Evolutionary conservation across 2,329 filamentous ascomycete species (phyloP), one percentile per base, ranked within the genome.

Genomic region (Sordariomycetes sp.): DNA sequence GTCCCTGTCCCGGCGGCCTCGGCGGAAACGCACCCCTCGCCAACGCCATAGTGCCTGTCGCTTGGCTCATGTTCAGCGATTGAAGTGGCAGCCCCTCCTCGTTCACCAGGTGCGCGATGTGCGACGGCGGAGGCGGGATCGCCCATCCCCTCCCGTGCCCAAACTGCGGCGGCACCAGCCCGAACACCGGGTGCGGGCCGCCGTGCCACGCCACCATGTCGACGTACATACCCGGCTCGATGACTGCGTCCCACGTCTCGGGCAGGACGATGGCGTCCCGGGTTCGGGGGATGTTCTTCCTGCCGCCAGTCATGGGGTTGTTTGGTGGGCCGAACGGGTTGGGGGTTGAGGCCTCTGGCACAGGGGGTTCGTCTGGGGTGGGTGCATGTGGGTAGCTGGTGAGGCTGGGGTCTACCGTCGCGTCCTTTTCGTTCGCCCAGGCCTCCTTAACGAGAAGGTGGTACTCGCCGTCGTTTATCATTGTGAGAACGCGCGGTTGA

Each of bases 171-270:
- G 46, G 46, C 46, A 57, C 55, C 43, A 35, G 28, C 55, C 55
- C 18, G 43, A 51, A 51, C 28, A 34, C 16, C 18, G 50, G 55
- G 25, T 50, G 34, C 43, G 20, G 24, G 55, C 46, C 46, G 18
- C n/a, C n/a, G 14, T 59, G 60, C 59, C 60, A 60, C 48, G 59
- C 55, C 6, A 53, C 54, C 61, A 62, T 61, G 46, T 54, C 48
- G 37, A 62, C 53, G 6, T 60, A 34, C 61, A 62, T 62, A 6
- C 61, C 61, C 16, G 61, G 61, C 58, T 62, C 60, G 28, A 61
- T 40, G 24, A 62, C 20, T 20, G 57, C 53, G 5, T 62, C 61
- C 61, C 61, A 62, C 5, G 61, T 59, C 59, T 62, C 60, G 8
- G 60, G 61, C 14, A 62, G 46, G 37, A 62, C 57, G 5, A 59